phyloP scores from a whole-genome alignment of 2,329 filamentous ascomycete species.

The Fusarium incarnatum region DNA sequence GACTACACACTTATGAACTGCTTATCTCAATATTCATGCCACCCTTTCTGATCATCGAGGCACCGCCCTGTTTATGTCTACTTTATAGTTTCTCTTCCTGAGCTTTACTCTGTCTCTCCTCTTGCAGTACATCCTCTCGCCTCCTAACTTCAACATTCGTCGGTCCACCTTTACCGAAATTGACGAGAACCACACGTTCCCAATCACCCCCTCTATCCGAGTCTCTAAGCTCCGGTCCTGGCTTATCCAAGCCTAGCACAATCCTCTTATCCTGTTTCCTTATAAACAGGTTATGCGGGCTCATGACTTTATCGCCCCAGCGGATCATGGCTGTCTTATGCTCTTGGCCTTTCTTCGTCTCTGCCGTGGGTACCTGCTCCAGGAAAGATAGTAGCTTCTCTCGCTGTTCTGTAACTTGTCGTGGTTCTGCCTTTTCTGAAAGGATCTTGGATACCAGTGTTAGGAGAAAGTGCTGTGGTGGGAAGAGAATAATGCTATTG shows the following conservation, averaged over 20 bases:
- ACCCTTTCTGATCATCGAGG: background rate
- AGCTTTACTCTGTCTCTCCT: constrained; percentile 54
- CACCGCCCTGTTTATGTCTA: background rate
- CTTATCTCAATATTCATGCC: background rate
- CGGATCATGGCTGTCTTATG: constrained; percentile 60
- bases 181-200: constrained; percentile 69
- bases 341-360: constrained; percentile 52
- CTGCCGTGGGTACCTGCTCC: constrained; percentile 55
- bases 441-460: constrained; percentile 68
- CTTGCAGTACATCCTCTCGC: constrained; percentile 62
- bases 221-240: constrained; percentile 65
- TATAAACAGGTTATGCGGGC: constrained; percentile 62
- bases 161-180: constrained; percentile 64
- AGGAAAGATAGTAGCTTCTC: constrained; percentile 67
- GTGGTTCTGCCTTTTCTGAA: constrained; percentile 39
- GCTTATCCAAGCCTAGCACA: constrained; percentile 68
- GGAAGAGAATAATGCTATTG: constrained; percentile 84
- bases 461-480: constrained; percentile 85
- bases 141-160: constrained; percentile 64
- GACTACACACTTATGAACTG: too few relatives aligned
- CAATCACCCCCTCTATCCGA: constrained; percentile 65
- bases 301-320: constrained; percentile 72
- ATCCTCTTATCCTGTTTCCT: constrained; percentile 58
- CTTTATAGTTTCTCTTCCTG: constrained; percentile 46
- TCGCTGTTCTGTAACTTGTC: constrained; percentile 61